Evolutionary conservation across 2,329 filamentous ascomycete genomes (phyloP).

Genomic region (Laburnicola sp.): DNA sequence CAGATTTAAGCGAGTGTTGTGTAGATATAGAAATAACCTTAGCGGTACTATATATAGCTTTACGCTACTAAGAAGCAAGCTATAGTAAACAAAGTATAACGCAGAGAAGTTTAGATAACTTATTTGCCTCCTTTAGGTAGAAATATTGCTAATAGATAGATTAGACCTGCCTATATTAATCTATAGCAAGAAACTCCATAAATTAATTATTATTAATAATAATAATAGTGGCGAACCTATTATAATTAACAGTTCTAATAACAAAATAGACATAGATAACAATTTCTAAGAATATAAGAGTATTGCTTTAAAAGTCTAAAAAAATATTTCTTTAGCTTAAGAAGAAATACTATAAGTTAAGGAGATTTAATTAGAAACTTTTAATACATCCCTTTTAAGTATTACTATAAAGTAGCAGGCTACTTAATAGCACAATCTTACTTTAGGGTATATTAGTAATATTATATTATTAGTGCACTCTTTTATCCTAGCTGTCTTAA

Average conservation of each 20-base stretch:
- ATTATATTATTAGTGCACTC: too few species aligned
- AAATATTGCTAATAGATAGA: not conserved
- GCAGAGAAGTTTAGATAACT: slow-evolving; percentile 3
- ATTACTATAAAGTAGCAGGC: too few species aligned
- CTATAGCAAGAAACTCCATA: not conserved
- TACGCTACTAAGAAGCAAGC: slow-evolving; percentile 1
- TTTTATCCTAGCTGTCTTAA: too few species aligned
- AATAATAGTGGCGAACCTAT: not conserved
- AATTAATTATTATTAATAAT: not conserved
- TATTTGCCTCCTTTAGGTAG: not conserved
- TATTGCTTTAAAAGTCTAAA: not conserved
- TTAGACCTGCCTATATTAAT: slow-evolving; percentile 4
- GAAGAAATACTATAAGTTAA: not conserved
- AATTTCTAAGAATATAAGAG: slow-evolving; percentile 1
- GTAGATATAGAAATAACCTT: slow-evolving; percentile 1
- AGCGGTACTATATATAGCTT: slow-evolving; percentile 3
- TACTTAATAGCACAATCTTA: too few species aligned
- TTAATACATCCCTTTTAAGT: too few species aligned
- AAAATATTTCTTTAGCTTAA: not conserved
- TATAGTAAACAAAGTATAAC: slow-evolving; percentile 3
- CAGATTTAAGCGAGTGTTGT: slow-evolving; percentile 3
- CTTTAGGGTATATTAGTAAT: too few species aligned
- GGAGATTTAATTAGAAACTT: too few species aligned
- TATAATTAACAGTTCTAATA: slow-evolving; percentile 2
- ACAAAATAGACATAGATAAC: slow-evolving; percentile 3